Evolutionary conservation across 805 yeast species (phyloP), one percentile per base, ranked within the genome.

Genomic region (Wickerhamiella cacticola): DNA sequence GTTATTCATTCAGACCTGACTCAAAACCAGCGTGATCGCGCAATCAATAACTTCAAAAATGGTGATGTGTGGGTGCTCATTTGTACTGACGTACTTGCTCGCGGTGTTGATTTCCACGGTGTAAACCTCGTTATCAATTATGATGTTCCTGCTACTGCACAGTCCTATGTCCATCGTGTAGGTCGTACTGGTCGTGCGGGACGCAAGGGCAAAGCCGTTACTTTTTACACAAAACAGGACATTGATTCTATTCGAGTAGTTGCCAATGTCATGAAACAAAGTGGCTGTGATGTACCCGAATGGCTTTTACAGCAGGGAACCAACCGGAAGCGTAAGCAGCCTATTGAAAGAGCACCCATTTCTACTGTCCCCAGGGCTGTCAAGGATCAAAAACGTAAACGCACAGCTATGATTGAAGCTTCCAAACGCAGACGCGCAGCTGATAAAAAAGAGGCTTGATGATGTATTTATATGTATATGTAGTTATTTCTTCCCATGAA

Each of bases 101-200:
- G 99, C 68, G 99, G 99, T 71, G 84, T 92, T 50, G 98, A 92
- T 64, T 92, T 92, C 68, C 86, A 86, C 60, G 96, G 96, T 48
- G 89, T 92, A 44, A 92, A 88, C 60, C 63, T 94, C 50, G 96
- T 92, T 35, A 84, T 92, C 55, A 92, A 92, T 66, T 92, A 92
- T 63, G 99, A 92, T 65, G 95, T 92, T 10, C 99, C 99, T 15
- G 83, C 79, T 57, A 76, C 82, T 39, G 86, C 96, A 0, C 96
- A 89, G 64, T 81, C 95, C 0, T 92, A 92, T 63, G 96, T 92
- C 41, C 99, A 92, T 65, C 78, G 99, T 68, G 85, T 92, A 58
- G 99, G 99, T 65, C 82, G 99, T 72, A 89, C 98, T 1, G 99
- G 98, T 56, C 80, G 99, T 72, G 95, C 86, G 47, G 95, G 95